Evolutionary conservation across 1,139 yeast species (phyloP), one percentile per base, ranked within the genome.

Genomic region (Saccharomyces pastorianus): DNA sequence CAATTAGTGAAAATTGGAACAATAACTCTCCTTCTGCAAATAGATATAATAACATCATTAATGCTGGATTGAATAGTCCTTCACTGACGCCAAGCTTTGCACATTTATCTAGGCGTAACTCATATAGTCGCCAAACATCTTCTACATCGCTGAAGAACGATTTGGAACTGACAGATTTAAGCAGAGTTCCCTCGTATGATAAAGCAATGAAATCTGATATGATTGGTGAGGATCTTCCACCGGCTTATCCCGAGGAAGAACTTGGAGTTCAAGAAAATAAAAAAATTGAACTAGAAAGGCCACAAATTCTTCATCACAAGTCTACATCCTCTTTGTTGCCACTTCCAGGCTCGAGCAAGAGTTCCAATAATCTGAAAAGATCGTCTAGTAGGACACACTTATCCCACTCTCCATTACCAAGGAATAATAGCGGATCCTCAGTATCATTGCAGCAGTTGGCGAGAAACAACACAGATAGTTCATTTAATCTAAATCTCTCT

Each of bases 141-240:
- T 47, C 64, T 60, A 14, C 61, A 49, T 47, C 64, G 1, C 26
- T 56, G 14, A 58, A 56, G 38, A 63, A 65, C 25, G 76, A 72
- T 14, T 72, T 81, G 71, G 77, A 79, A 57, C 62, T 77, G 4
- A 70, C 71, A 6, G 70, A 73, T 2, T 66, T 90, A 60, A 82
- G 85, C 14, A 73, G 81, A 55, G 96, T 90, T 3, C 98, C 98
- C 0, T 82, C 96, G 0, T 91, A 91, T 69, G 78, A 79, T 8
- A 84, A 88, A 48, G 97, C 98, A 0, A 72, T 84, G 67, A 77
- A 76, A 60, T 69, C 79, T 1, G 79, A 74, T 34, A 69, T 71
- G 3, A 69, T 73, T 7, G 80, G 73, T 4, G 80, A 75, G 46
- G 80, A 78, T 47, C 70, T 83, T 44, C 78, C 91, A 1, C 93